Evolutionary conservation across 1,139 yeast genomes (phyloP).

Genomic region (Protomyces inouyei): DNA sequence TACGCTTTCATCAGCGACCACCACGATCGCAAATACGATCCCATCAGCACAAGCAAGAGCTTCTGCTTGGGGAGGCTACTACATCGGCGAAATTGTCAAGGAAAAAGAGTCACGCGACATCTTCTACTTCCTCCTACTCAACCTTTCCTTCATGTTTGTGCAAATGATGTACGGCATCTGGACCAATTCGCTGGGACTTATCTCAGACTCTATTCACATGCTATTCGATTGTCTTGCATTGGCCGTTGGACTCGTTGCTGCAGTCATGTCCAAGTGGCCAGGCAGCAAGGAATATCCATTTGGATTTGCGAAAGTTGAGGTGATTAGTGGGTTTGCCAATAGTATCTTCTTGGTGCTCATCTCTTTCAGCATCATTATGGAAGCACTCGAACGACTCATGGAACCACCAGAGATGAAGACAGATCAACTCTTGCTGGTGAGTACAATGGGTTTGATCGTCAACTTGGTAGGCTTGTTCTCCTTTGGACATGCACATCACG

Average conservation of each 20-base stretch:
- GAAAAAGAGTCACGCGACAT: slow-evolving; percentile 41
- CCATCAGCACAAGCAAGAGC: neutral
- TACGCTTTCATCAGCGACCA: neutral
- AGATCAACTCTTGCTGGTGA: slow-evolving; percentile 79
- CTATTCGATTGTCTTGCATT: slow-evolving; percentile 76
- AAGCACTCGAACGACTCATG: slow-evolving; percentile 74
- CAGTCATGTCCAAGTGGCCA: slow-evolving; percentile 55
- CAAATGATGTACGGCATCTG: slow-evolving; percentile 87
- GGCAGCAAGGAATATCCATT: slow-evolving; percentile 75
- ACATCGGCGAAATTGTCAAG: slow-evolving; percentile 1
- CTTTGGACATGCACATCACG: slow-evolving; percentile 69
- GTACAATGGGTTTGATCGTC: slow-evolving; percentile 75
- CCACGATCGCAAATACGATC: neutral
- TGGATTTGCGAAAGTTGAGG: slow-evolving; percentile 79
- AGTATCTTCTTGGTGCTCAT: slow-evolving; percentile 84
- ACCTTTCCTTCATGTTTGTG: slow-evolving; percentile 88
- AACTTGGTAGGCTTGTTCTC: slow-evolving; percentile 91
- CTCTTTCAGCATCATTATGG: slow-evolving; percentile 79
- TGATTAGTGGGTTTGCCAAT: slow-evolving; percentile 90
- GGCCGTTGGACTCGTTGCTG: slow-evolving; percentile 84
- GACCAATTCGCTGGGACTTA: slow-evolving; percentile 82
- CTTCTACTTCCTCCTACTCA: slow-evolving; percentile 75
- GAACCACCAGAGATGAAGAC: slow-evolving; percentile 76
- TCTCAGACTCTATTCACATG: slow-evolving; percentile 95
- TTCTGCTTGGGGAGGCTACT: neutral